Evolutionary conservation across 306 rosid genomes (phyloP), one percentile per base, ranked within the genome.

Genomic region (Rosa lucieae): DNA sequence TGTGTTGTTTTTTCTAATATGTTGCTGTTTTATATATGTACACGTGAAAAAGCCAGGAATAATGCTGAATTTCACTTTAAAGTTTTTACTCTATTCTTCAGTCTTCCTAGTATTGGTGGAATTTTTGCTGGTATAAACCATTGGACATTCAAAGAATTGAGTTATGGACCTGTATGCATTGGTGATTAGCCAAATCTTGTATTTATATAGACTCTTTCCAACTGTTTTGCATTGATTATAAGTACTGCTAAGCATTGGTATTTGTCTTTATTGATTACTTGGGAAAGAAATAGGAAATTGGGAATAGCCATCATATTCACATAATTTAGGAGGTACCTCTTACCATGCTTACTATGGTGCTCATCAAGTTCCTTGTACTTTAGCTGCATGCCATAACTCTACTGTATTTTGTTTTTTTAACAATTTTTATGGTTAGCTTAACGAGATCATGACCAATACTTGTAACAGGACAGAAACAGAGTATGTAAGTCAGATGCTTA

Each of bases 401-500:
- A 42, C 14, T 0, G 12, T 14, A 21, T 21, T 7, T 11, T n/a
- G 53, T 21, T 69, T 43, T 42, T 43, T 18, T 9, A 21, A 18
- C 49, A 48, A 39, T 14, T 47, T 15, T 15, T 29, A 23, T 26
- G 3, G 48, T 29, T 69, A 23, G 23, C 46, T 69, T 37, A 66
- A 66, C 14, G 12, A 20, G 67, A 23, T 47, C 59, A 29, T 67
- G 70, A 14, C 20, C 39, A 52, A 59, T 53, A 47, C 68, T 73
- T 80, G 59, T 51, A 63, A 80, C 90, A 90, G 99, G 87, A 92
- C 94, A 18, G 98, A 95, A 89, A 95, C 98, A 48, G 99, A 95
- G 85, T 92, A 95, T 66, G 99, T 91, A 43, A 95, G 99, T 78
- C 92, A 92, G 85, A 95, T 95, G 97, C 98, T 95, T 78, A 90